Base-by-base conservation (phyloP, 2,329 filamentous ascomycete genomes). In the Botrytis medusae region DNA sequence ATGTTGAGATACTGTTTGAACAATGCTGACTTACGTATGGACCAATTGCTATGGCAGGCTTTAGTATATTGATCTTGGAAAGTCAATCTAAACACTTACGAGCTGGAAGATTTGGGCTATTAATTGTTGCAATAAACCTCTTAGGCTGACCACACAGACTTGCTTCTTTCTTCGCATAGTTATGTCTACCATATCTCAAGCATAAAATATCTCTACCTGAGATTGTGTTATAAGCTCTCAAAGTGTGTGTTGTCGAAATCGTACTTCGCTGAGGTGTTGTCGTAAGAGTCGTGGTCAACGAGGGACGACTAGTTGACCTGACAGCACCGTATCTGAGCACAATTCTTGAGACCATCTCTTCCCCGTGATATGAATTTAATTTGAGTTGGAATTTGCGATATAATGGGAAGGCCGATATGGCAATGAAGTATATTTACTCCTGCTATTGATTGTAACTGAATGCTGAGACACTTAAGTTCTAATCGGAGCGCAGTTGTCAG, bases 1-100 rank as follows among this genome's bases (percentile, higher is more conserved):
- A 42, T n/a, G 18, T 32, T 60, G 46, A 25, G 6, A 37, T 40
- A 16, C 2, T 32, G 8, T 25, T 44, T 20, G 4, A 29, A 42
- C n/a, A 12, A 9, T 51, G 37, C 10, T n/a, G 42, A 65, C 78
- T 77, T 85, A 91, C 89, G 82, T 91, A 91, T 77, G 89, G 89
- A 72, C 89, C 89, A 77, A 88, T 85, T 80, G 88, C 89, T 91
- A 73, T 72, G 20, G 22, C 72, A 46, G 48, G 59, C 48, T 77
- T 72, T 59, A 72, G 57, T 69, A 51, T 51, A n/a, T 8, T 16
- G n/a, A n/a, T 48, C 16, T 12, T 37, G 22, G 6, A 40, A 32
- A 32, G 2, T 48, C 34, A 37, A 22, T 57, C 25, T 14, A 25
- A 20, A n/a, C 8, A 72, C 71, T 72, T 72, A 72, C 71, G 71